Conservation (phyloP, 2,329 filamentous ascomycete species). For the Neoscytalidium dimidiatum region DNA sequence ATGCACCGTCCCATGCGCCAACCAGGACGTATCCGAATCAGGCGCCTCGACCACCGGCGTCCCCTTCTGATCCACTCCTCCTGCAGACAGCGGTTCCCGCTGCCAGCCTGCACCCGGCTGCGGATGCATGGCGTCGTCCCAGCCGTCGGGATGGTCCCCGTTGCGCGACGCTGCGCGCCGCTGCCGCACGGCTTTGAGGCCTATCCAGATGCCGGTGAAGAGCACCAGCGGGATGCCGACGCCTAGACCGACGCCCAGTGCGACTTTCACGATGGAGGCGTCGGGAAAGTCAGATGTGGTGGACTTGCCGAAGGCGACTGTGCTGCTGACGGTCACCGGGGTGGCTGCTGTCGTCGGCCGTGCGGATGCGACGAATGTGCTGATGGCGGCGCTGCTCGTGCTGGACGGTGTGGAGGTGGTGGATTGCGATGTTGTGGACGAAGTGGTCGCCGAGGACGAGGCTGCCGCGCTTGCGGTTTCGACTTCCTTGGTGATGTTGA, state of each 20-base stretch:
- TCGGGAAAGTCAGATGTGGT: not conserved
- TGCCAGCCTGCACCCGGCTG: not conserved
- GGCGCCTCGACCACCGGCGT: not conserved
- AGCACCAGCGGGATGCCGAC: not conserved
- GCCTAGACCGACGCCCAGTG: not conserved
- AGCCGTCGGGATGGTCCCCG: not conserved
- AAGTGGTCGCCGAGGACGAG: not conserved
- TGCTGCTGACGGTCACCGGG: not conserved
- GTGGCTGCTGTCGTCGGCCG: not conserved
- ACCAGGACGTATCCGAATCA: not conserved
- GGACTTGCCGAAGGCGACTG: not conserved
- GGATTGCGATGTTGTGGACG: not conserved
- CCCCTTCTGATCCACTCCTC: not conserved
- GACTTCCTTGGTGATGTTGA: constrained; percentile 6
- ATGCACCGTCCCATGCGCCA: not conserved
- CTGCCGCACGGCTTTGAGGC: not conserved
- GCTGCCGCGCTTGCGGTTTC: not conserved
- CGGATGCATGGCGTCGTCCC: not conserved
- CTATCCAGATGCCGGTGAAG: constrained; percentile 4
- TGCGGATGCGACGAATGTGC: not conserved
- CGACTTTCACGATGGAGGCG: not conserved
- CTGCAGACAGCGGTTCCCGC: not conserved
- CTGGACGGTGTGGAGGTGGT: not conserved
- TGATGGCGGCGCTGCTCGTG: not conserved
- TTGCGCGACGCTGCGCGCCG: not conserved